phyloP scores from a whole-genome alignment of 768 basidiomycete species.

The Pleurotus cornucopiae region DNA sequence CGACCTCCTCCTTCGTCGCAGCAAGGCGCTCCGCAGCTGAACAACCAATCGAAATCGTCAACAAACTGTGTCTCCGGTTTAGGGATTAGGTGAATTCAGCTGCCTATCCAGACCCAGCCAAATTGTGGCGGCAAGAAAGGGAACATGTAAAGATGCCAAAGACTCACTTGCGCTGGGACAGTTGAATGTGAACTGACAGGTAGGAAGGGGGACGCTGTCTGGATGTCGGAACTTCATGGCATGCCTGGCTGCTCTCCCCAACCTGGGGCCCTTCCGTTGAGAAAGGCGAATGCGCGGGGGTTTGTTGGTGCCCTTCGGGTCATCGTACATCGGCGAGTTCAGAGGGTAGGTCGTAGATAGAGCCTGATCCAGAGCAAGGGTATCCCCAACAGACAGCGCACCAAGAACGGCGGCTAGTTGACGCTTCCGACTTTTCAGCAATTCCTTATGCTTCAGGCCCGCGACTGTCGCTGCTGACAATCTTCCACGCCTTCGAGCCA shows the following conservation, averaged over 20 bases:
- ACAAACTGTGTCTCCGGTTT: constrained; percentile 10
- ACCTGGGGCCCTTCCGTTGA: constrained; percentile 46
- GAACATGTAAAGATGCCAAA: constrained; percentile 13
- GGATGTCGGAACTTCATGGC: constrained; percentile 32
- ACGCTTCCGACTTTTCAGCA: constrained; percentile 62
- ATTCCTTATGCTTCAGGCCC: constrained; percentile 72
- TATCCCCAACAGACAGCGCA: constrained; percentile 61
- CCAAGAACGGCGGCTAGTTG: constrained; percentile 71
- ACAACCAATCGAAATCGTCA: constrained; percentile 9
- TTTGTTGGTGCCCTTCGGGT: constrained; percentile 8
- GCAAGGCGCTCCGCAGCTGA: constrained; percentile 70
- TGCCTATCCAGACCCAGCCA: too few relatives aligned
- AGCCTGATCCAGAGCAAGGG: constrained; percentile 75
- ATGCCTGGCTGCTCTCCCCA: constrained; percentile 40
- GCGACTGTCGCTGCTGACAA: constrained; percentile 60
- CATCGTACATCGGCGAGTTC: constrained; percentile 17
- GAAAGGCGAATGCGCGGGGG: constrained; percentile 47
- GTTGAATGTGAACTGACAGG: constrained; percentile 53
- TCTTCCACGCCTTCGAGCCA: constrained; percentile 26
- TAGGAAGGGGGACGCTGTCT: constrained; percentile 44
- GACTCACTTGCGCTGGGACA: constrained; percentile 72
- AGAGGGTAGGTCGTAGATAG: constrained; percentile 47
- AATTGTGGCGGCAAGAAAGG: constrained; percentile 13
- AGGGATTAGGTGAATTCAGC: not conserved
- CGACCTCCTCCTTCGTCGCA: constrained; percentile 66